Evolutionary conservation across 495 filamentous ascomycete species (phyloP), one percentile per base, ranked within the genome.

Genomic region (Aspergillus campestris): DNA sequence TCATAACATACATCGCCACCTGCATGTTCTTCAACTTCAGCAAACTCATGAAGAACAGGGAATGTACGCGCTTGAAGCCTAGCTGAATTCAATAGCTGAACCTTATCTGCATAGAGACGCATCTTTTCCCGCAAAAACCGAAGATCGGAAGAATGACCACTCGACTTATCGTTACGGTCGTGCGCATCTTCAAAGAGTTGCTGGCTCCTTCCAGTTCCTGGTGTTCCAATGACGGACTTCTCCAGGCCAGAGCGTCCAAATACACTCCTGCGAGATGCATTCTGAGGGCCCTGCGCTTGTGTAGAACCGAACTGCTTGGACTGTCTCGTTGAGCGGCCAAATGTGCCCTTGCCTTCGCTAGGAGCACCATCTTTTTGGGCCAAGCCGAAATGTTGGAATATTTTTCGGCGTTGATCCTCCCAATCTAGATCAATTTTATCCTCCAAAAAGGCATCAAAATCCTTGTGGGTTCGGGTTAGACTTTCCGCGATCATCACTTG

Each of bases 371-470:
- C 77, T 50, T 73, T 79, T 7, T 81, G 73, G 47, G 77, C 84
- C 34, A 99, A 83, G 7, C 92, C 92, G 60, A 99, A 97, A 59
- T 99, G 92, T 55, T 95, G 80, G 60, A 95, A 95, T 42, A 97
- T 95, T 42, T 81, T 81, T 58, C 83, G 85, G 32, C 90, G 82
- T 65, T 97, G 92, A 6, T 83, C 80, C 44, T 97, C 89, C 91
- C 91, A 97, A 61, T 96, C 87, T 71, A 92, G 82, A 7, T 87
- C 87, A 6, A 96, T 83, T 57, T 92, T 91, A 51, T 94, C 89
- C 59, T 96, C 92, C 36, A 99, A 67, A 61, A 94, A 96, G 33
- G 75, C 62, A 58, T 99, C 89, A 52, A 99, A 97, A 57, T 96
- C 91, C 12, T 79, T 80, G 34, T 88, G 82, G 10, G 89, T 87